Evolutionary conservation across 768 basidiomycete genomes (phyloP), one percentile per base, ranked within the genome.

Genomic region (Tylopilus plumbeoviolaceoides): DNA sequence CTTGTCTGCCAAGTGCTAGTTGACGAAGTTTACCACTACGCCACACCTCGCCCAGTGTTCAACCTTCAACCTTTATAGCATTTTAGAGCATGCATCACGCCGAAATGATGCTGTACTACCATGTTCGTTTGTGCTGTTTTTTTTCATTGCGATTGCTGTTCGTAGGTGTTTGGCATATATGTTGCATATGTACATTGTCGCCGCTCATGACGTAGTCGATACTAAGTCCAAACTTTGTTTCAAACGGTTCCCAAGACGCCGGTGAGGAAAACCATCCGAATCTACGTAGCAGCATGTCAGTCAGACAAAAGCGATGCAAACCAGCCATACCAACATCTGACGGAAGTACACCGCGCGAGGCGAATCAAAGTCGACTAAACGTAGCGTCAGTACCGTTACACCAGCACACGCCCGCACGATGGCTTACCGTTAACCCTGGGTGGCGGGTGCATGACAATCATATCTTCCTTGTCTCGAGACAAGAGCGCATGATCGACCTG

Each of bases 371-470:
- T 99, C 97, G 42, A 99, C 97, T 93, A 59, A 36, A 4, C n/a
- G 23, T 12, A n/a, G 35, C 53, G 12, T 53, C 66, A 51, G 63
- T 51, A 54, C 38, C 27, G 23, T 30, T 15, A 36, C 23, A 14
- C n/a, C 50, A 20, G 20, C 50, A 33, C 23, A 7, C 21, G n/a
- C 18, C 18, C 14, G 44, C 35, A 33, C 53, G 12, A 1, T 6
- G 66, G 23, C 82, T 58, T 59, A 85, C 91, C 91, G 54, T 91
- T 92, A 47, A 95, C 84, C 63, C 97, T 74, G 14, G 97, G 97
- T 18, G 98, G 76, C n/a, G 97, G 97, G 70, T 99, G 97, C 94
- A 99, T 95, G 58, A 98, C 93, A 53, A 98, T 98, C 85, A 97
- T 92, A 48, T 94, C 90, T 58, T 91, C 88, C 75, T 98, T 98